These are phyloP conservation scores for Lepidium aucheri DNA, from an alignment of 345 rosid species.

Conservation along the genomic window DNA sequence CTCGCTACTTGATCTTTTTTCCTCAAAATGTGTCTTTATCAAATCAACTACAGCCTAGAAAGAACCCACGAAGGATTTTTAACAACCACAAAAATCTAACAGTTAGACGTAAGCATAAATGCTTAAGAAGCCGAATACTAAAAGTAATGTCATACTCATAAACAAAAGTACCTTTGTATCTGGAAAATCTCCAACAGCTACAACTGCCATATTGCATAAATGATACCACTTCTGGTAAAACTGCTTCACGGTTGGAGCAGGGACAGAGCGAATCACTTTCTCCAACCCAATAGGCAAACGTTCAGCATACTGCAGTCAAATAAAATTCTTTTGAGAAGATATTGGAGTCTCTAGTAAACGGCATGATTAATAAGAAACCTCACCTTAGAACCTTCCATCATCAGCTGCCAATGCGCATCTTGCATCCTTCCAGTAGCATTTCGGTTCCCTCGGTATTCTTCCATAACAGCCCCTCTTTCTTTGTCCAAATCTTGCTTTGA, in stretches of 20 bases:
- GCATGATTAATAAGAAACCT: conserved; percentile 25
- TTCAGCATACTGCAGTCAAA: conserved; percentile 72
- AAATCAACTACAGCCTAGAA: conserved; percentile 72
- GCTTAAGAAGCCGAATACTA: conserved; percentile 3
- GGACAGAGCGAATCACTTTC: conserved; percentile 74
- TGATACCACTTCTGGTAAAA: conserved; percentile 86
- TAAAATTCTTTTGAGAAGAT: neutral
- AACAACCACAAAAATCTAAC: neutral
- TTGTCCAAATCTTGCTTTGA: conserved; percentile 79
- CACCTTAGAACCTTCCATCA: conserved; percentile 93
- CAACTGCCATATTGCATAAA: conserved; percentile 74
- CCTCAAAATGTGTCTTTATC: conserved; percentile 67
- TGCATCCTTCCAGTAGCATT: conserved; percentile 88
- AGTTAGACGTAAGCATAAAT: neutral
- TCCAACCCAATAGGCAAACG: conserved; percentile 89
- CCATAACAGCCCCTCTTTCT: conserved; percentile 95
- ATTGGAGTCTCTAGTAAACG: neutral
- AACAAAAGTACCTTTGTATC: conserved; percentile 58
- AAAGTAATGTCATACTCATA: neutral
- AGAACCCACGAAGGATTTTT: conserved; percentile 12
- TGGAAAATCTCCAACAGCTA: conserved; percentile 92
- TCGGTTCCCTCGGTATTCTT: conserved; percentile 75
- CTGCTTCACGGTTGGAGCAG: conserved; percentile 60
- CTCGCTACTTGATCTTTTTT: conserved; percentile 36
- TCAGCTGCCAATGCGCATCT: conserved; percentile 78